Percentiles rank a stretch among this genome's conserved stretches.
phyloP scores from a whole-genome alignment of 139 green algal species.

The Chlamydomonas asymmetrica region DNA sequence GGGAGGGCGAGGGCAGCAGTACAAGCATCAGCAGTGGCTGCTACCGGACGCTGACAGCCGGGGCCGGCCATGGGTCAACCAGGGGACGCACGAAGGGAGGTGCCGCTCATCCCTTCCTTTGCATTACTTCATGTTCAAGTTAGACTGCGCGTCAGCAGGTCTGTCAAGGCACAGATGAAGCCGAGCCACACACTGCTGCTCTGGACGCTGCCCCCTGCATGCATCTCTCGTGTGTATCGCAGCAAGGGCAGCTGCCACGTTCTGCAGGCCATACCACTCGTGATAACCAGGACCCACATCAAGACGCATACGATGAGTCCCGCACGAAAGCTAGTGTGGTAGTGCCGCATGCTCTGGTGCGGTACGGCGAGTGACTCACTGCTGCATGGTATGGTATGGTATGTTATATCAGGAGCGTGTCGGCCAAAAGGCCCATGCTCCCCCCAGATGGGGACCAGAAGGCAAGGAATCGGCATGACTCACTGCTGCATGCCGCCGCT shows the following conservation, averaged over 20 bases:
- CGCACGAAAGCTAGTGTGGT: neutral
- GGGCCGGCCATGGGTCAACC: too few relatives aligned
- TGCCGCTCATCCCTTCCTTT: too few relatives aligned
- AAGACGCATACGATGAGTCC: neutral
- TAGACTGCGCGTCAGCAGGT: neutral
- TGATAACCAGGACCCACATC: too few relatives aligned
- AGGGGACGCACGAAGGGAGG: too few relatives aligned
- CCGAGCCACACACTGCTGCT: neutral
- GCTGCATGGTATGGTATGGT: neutral
- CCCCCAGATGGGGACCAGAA: neutral
- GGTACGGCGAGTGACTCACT: neutral
- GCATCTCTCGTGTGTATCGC: too few relatives aligned
- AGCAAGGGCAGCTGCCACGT: too few relatives aligned
- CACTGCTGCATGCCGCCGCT: slow-evolving; percentile 30
- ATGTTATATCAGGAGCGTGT: too few relatives aligned
- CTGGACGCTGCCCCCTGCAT: neutral
- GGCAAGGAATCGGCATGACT: neutral
- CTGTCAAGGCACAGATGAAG: neutral
- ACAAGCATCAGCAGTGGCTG: neutral
- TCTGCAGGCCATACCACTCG: too few relatives aligned
- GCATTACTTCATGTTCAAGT: neutral
- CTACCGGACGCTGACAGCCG: neutral
- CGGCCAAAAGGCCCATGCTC: neutral
- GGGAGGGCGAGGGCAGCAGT: neutral
- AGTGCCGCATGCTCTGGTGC: neutral